Percentiles rank a stretch among this genome's conserved stretches.
Conservation (phyloP, 2,329 filamentous ascomycete genomes). For the Ophiostoma piceae region DNA sequence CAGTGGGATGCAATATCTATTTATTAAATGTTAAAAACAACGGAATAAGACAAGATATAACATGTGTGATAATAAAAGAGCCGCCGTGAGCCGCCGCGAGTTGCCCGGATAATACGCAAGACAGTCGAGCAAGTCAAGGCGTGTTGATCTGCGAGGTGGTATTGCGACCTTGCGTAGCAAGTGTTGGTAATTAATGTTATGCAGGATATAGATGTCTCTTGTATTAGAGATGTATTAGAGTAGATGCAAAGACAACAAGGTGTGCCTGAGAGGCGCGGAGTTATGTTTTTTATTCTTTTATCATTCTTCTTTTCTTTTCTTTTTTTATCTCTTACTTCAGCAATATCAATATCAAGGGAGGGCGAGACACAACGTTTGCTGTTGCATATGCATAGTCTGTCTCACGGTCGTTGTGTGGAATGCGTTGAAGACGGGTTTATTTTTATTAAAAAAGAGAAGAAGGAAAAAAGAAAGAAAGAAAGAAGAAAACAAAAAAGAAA, state of each 20-base stretch:
- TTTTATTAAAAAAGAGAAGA: neutral
- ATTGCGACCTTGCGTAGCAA: neutral
- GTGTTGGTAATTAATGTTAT: neutral
- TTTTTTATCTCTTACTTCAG: neutral
- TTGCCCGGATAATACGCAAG: constrained; percentile 2
- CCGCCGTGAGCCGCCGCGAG: constrained; percentile 6
- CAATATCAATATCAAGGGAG: neutral
- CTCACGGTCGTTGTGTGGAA: neutral
- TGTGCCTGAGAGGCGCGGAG: neutral
- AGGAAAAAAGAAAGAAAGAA: neutral
- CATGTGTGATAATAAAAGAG: neutral
- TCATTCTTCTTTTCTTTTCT: neutral
- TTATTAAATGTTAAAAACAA: neutral
- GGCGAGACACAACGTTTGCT: constrained; percentile 7
- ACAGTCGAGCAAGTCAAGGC: neutral
- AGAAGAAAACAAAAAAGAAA: neutral
- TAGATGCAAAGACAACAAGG: neutral
- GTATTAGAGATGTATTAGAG: neutral
- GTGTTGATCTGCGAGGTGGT: neutral
- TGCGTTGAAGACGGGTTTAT: constrained; percentile 2
- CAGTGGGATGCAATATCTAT: neutral
- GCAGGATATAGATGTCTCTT: too few species aligned
- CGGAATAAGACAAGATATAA: neutral
- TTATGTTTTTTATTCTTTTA: neutral
- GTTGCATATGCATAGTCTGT: constrained; percentile 9